Conservation (phyloP, 2,329 filamentous ascomycete genomes). For the Phialophora macrospora region DNA sequence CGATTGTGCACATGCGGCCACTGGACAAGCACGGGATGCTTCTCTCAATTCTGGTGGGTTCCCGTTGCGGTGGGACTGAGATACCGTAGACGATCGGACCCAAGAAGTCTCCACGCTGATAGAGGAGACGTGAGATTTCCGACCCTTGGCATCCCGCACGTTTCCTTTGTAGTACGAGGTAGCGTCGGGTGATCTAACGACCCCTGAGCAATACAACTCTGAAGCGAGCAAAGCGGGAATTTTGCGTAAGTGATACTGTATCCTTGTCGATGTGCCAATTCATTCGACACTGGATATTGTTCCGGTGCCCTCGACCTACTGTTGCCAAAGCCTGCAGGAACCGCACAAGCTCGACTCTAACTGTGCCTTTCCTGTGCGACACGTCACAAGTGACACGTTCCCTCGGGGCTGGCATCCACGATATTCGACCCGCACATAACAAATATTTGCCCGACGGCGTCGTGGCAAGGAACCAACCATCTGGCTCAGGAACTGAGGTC, state of each 20-base stretch:
- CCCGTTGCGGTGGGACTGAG: background rate
- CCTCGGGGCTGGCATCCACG: background rate
- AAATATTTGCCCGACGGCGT: background rate
- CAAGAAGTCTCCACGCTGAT: background rate
- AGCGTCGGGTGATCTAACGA: background rate
- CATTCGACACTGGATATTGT: background rate
- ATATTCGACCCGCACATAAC: background rate
- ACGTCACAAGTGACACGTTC: constrained; percentile 3
- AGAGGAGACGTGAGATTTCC: background rate
- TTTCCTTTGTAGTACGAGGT: background rate
- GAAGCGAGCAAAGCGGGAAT: background rate
- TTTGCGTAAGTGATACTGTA: background rate
- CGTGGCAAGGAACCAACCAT: background rate
- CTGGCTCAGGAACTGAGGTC: background rate
- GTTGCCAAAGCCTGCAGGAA: background rate
- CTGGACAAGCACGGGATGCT: background rate
- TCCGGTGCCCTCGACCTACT: background rate
- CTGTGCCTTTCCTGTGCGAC: background rate
- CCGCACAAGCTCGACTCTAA: background rate
- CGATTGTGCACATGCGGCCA: background rate
- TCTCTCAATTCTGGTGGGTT: background rate
- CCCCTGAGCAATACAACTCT: background rate
- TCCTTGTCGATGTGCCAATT: background rate
- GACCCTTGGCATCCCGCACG: constrained; percentile 1
- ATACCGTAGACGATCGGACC: background rate